Evolutionary conservation across 2,329 filamentous ascomycete species (phyloP).

Genomic region (Zymoseptoria brevis): DNA sequence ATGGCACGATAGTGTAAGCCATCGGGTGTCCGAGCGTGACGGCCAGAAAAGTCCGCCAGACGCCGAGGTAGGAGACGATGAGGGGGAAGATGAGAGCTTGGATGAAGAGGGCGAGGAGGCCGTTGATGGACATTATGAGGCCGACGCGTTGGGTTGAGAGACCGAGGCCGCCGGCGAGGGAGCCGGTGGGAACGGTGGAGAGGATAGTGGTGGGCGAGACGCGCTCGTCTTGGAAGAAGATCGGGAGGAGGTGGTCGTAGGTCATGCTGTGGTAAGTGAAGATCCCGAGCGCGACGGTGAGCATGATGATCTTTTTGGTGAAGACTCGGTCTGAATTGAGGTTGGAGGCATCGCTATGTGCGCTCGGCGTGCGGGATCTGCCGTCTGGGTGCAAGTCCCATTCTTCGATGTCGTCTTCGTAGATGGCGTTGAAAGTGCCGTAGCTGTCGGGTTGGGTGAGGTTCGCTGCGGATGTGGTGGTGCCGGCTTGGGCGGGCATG

Average conservation of each 20-base stretch:
- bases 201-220: conserved; percentile 34
- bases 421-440: conserved; percentile 36
- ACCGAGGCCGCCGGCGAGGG: conserved; percentile 54
- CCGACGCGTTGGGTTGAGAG: conserved; percentile 60
- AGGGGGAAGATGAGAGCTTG: conserved; percentile 64
- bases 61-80: conserved; percentile 54
- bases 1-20: conserved; percentile 62
- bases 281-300: conserved; percentile 75
- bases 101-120: conserved; percentile 62
- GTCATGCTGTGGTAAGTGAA: conserved; percentile 96
- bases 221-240: conserved; percentile 78
- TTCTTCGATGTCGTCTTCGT: conserved; percentile 44
- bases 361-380: conserved; percentile 26
- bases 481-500: conserved; percentile 56
- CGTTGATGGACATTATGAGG: conserved; percentile 61
- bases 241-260: conserved; percentile 83
- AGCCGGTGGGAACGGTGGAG: conserved; percentile 14
- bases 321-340: conserved; percentile 41
- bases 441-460: conserved; percentile 59
- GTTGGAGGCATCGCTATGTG: conserved; percentile 16
- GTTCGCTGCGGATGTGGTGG: conserved; percentile 62
- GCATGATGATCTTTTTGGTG: conserved; percentile 59
- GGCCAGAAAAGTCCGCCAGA: conserved; percentile 59
- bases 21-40: conserved; percentile 60
- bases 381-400: conserved; percentile 47